phyloP scores from a whole-genome alignment of 768 basidiomycete species.

The Floccularia luteovirens region DNA sequence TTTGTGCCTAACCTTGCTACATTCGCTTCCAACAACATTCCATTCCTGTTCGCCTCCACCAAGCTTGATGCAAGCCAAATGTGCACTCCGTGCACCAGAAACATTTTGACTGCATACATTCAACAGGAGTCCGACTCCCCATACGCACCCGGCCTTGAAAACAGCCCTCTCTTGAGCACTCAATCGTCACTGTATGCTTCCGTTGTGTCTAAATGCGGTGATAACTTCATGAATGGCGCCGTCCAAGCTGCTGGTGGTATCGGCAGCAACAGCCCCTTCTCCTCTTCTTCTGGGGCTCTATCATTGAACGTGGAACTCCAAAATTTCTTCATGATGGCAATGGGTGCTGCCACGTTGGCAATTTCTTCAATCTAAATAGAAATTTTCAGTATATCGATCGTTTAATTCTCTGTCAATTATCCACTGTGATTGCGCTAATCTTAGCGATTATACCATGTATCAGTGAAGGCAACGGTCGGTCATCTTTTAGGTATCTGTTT shows the following conservation, averaged over 20 bases:
- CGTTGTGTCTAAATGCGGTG: slow-evolving; percentile 59
- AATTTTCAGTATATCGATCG: no score
- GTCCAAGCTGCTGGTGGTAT: slow-evolving; percentile 62
- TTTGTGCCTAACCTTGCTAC: slow-evolving; percentile 50
- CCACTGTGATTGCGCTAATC: no score
- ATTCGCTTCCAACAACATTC: slow-evolving; percentile 52
- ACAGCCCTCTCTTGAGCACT: slow-evolving; percentile 55
- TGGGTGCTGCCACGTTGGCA: slow-evolving; percentile 10
- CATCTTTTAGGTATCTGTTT: no score
- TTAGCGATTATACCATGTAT: no score
- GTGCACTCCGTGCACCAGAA: slow-evolving; percentile 80
- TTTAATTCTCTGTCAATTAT: no score
- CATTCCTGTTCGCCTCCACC: slow-evolving; percentile 74
- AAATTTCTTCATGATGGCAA: slow-evolving; percentile 13
- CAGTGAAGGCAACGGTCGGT: no score
- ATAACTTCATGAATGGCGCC: slow-evolving; percentile 58
- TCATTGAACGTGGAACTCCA: slow-evolving; percentile 13
- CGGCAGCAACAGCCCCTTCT: slow-evolving; percentile 18
- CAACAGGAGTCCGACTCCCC: slow-evolving; percentile 61
- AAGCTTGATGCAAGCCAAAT: slow-evolving; percentile 39
- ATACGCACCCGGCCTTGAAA: slow-evolving; percentile 68
- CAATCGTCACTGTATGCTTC: slow-evolving; percentile 62
- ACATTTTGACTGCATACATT: slow-evolving; percentile 71
- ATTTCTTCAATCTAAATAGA: not conserved
- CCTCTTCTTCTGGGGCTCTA: slow-evolving; percentile 15